phyloP scores from a whole-genome alignment of 768 basidiomycete species.

The Termitomyces sp. region DNA sequence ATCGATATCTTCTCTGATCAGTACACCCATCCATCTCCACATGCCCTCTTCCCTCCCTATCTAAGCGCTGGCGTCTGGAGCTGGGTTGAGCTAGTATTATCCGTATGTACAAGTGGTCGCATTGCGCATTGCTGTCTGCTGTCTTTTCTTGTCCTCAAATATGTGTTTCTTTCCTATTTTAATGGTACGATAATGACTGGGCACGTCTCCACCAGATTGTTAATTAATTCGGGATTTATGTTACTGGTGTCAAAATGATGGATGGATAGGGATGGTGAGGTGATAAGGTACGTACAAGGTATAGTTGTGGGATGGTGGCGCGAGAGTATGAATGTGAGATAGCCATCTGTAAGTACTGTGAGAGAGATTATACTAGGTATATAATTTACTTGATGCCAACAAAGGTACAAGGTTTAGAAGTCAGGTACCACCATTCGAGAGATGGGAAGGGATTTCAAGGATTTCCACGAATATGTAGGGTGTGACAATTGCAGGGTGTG shows the following conservation, averaged over 20 bases:
- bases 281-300: background rate
- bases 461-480: background rate
- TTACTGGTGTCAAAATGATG: background rate
- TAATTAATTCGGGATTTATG: background rate
- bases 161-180: background rate
- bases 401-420: background rate
- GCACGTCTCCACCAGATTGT: background rate
- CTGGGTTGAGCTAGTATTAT: background rate
- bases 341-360: background rate
- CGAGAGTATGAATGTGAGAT: background rate
- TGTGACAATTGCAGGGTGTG: background rate
- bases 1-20: background rate
- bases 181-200: background rate
- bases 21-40: background rate
- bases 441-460: background rate
- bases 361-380: background rate
- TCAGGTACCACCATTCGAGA: background rate
- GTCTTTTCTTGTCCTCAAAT: background rate
- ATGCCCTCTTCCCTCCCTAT: background rate
- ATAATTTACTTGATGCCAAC: background rate
- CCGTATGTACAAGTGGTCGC: background rate
- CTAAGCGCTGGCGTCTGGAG: slow-evolving; percentile 1
- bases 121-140: background rate
- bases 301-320: background rate
- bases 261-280: background rate